Percentiles rank a stretch among this genome's conserved stretches.
These are phyloP conservation scores for Botrytis porri DNA, from an alignment of 2,329 filamentous ascomycete genomes.

Conservation along the genomic window DNA sequence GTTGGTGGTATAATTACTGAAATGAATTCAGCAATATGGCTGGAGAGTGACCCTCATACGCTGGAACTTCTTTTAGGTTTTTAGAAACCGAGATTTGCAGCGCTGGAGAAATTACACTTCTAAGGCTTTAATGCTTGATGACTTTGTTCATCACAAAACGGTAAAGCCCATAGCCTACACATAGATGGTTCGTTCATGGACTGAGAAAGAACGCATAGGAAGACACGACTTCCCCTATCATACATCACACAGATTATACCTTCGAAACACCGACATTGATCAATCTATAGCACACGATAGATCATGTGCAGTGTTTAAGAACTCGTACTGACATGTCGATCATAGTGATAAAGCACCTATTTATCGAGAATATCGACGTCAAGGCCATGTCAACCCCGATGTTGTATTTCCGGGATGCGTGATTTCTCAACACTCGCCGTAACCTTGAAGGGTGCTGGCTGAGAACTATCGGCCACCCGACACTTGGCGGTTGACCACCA, in stretches of 20 bases:
- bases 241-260: neutral
- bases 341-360: neutral
- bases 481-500: neutral
- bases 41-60: neutral
- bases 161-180: neutral
- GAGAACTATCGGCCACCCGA: neutral
- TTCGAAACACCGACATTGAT: neutral
- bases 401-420: no score
- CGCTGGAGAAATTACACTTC: neutral
- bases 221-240: neutral
- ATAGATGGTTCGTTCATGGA: neutral
- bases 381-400: neutral
- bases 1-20: neutral
- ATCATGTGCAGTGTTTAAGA: neutral
- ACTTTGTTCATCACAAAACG: neutral
- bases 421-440: neutral
- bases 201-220: neutral
- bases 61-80: neutral
- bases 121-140: neutral
- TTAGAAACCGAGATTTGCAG: neutral
- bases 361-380: neutral
- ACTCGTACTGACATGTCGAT: neutral
- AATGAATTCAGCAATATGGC: neutral
- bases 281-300: neutral
- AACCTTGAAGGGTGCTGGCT: neutral